Percentiles rank a stretch among this genome's conserved stretches.
Evolutionary conservation across 441 rosid species (phyloP).

Genomic region (Pelargonium australe): DNA sequence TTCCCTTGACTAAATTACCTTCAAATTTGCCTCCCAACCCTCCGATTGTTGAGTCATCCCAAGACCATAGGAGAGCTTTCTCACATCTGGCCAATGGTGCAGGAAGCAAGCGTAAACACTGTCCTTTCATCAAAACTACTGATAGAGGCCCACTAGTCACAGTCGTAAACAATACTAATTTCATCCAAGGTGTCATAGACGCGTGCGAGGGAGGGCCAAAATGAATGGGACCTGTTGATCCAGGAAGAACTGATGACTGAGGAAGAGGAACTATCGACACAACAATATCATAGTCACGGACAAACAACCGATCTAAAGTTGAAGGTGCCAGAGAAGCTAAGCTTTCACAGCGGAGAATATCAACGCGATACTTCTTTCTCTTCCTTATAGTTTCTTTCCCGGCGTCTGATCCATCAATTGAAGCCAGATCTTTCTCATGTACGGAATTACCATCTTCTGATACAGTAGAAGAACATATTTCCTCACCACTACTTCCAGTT

Average conservation of each 20-base stretch:
- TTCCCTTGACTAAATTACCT: slow-evolving; percentile 90
- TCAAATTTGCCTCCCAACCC: slow-evolving; percentile 90
- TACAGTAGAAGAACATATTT: slow-evolving; percentile 30
- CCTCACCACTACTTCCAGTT: slow-evolving; percentile 29
- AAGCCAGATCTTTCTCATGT: slow-evolving; percentile 36
- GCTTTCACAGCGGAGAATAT: slow-evolving; percentile 97
- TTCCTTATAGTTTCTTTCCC: slow-evolving; percentile 44
- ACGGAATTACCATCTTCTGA: slow-evolving; percentile 29
- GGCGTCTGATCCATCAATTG: slow-evolving; percentile 41
- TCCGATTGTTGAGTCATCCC: slow-evolving; percentile 95
- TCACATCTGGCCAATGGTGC: slow-evolving; percentile 96
- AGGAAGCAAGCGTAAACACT: slow-evolving; percentile 87
- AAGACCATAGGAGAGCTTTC: slow-evolving; percentile 94
- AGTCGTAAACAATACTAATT: slow-evolving; percentile 77
- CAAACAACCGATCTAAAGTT: slow-evolving; percentile 79
- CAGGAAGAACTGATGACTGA: slow-evolving; percentile 83
- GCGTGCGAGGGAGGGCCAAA: slow-evolving; percentile 93
- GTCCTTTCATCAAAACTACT: slow-evolving; percentile 95
- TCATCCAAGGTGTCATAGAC: slow-evolving; percentile 97
- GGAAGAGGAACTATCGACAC: slow-evolving; percentile 90
- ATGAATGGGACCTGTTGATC: slow-evolving; percentile 87
- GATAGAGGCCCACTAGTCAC: slow-evolving; percentile 79
- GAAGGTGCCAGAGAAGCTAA: slow-evolving; percentile 77
- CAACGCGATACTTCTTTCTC: slow-evolving; percentile 71
- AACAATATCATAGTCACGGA: slow-evolving; percentile 87